Conservation (phyloP, 2,329 filamentous ascomycete genomes). For the Aspergillus persii region DNA sequence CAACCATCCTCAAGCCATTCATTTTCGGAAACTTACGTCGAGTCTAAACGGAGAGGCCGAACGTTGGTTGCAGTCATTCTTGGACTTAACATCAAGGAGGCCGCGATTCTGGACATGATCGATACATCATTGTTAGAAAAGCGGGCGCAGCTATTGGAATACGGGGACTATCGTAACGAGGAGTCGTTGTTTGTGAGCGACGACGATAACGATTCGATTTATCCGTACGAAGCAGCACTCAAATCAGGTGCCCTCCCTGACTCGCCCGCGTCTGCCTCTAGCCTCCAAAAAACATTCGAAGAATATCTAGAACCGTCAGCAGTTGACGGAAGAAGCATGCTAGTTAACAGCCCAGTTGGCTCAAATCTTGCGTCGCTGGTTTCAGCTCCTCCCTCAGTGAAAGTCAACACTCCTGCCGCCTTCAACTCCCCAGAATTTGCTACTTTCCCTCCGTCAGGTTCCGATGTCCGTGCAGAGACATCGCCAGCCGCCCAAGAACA, state of each 20-base stretch:
- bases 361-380: not conserved
- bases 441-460: not conserved
- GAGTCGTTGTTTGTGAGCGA: conserved; percentile 40
- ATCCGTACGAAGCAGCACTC: conserved; percentile 19
- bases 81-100: conserved; percentile 54
- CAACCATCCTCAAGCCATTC: conserved; percentile 49
- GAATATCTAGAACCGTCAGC: conserved; percentile 16
- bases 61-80: conserved; percentile 57
- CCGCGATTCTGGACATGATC: conserved; percentile 50
- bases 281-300: conserved; percentile 19
- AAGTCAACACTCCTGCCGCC: not conserved
- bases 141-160: conserved; percentile 24
- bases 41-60: conserved; percentile 57
- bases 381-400: not conserved
- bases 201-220: conserved; percentile 29
- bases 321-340: not conserved
- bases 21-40: conserved; percentile 55
- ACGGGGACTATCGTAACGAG: conserved; percentile 20
- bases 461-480: not conserved
- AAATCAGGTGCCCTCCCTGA: not conserved
- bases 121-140: conserved; percentile 39
- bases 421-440: not conserved
- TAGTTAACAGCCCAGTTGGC: not conserved
- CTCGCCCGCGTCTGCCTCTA: conserved; percentile 13
- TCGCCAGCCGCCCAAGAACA: not conserved